Evolutionary conservation across 139 green algal species (phyloP).

Genomic region (Closterium sp.): DNA sequence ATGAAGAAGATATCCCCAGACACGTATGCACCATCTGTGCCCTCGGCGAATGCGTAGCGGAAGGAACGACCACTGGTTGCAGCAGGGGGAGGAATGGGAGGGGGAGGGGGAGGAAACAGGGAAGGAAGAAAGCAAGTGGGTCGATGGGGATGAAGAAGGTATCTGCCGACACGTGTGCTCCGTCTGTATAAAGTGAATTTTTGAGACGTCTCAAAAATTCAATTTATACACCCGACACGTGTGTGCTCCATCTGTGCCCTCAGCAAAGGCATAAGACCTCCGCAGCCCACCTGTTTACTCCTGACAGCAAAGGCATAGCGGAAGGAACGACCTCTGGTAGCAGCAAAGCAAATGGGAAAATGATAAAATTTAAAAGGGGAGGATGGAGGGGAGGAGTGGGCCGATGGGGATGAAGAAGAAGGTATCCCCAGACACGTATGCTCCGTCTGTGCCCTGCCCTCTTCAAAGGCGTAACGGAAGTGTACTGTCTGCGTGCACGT

Average conservation of each 20-base stretch:
- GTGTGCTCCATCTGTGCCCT: too few relatives aligned
- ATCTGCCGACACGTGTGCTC: background rate
- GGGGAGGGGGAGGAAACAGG: too few relatives aligned
- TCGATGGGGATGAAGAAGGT: background rate
- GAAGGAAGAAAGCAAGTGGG: background rate
- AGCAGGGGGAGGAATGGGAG: too few relatives aligned
- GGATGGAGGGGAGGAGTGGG: too few relatives aligned
- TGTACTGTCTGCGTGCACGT: too few relatives aligned
- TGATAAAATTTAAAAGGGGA: background rate
- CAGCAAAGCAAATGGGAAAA: background rate
- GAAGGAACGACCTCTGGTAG: background rate
- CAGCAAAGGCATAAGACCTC: too few relatives aligned
- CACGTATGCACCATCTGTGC: background rate
- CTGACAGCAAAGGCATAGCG: background rate
- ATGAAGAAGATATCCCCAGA: background rate
- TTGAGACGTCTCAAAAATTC: too few relatives aligned
- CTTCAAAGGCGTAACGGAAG: background rate
- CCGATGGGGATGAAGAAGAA: background rate
- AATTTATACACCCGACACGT: too few relatives aligned
- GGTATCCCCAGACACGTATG: background rate
- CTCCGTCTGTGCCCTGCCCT: conserved; percentile 7
- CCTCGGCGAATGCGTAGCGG: background rate
- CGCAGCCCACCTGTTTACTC: too few relatives aligned
- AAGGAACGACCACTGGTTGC: background rate
- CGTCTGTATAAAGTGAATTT: background rate